A percentile compares a stretch with the other conserved stretches of the same genome.
phyloP scores from a whole-genome alignment of 495 filamentous ascomycete species.

The Penicillium pulvis region DNA sequence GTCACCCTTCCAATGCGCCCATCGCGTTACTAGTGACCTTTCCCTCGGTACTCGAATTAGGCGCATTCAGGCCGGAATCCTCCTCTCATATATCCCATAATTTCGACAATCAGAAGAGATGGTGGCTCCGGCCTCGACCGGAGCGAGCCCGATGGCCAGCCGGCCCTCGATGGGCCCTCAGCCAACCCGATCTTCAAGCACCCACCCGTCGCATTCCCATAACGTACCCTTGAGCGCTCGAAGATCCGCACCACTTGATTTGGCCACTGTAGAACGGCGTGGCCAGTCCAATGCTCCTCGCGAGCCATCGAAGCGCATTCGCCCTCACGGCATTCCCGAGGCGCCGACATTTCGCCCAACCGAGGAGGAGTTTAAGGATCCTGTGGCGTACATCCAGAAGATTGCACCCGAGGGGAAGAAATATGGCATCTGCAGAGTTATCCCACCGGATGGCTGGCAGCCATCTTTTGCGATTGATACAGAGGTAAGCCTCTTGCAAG shows the following conservation, averaged over 20 bases:
- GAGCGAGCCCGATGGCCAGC: slow-evolving; percentile 43
- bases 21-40: slow-evolving; percentile 30
- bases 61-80: slow-evolving; percentile 23
- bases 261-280: slow-evolving; percentile 88
- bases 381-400: slow-evolving; percentile 87
- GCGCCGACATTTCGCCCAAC: slow-evolving; percentile 91
- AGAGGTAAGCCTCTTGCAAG: slow-evolving; percentile 62
- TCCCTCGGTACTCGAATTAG: slow-evolving; percentile 31
- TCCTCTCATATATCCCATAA: slow-evolving; percentile 21
- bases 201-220: slow-evolving; percentile 51
- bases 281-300: slow-evolving; percentile 73
- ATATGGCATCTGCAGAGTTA: slow-evolving; percentile 92
- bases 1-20: slow-evolving; percentile 36
- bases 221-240: slow-evolving; percentile 71
- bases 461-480: slow-evolving; percentile 96
- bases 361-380: slow-evolving; percentile 92
- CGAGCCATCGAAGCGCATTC: slow-evolving; percentile 72
- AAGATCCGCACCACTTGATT: slow-evolving; percentile 72
- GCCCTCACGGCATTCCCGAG: slow-evolving; percentile 83
- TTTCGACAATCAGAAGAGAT: slow-evolving; percentile 31
- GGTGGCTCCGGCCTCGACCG: slow-evolving; percentile 55
- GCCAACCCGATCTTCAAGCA: slow-evolving; percentile 46
- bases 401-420: slow-evolving; percentile 80
- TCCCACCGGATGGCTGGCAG: slow-evolving; percentile 92
- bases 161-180: slow-evolving; percentile 39